Base-by-base conservation (phyloP, 2,329 filamentous ascomycete species). In the Penicillium freii region DNA sequence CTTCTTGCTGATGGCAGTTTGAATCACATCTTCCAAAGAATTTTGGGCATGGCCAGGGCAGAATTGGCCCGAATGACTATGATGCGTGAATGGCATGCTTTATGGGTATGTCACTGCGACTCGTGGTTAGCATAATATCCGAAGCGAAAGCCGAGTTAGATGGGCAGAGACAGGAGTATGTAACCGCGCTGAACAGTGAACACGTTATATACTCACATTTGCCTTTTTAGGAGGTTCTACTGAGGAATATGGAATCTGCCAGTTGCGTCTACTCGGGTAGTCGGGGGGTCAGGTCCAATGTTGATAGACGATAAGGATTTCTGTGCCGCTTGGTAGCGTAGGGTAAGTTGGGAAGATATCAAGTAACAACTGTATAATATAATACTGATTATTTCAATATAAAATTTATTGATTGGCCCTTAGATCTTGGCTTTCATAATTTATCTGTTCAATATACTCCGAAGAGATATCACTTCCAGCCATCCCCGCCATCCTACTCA, bases 21-120 rank as follows among this genome's bases (percentile, higher is more conserved):
- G 84, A 66, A 97, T 80, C 48, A 97, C 85, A 63, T 91, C 87
- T 74, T 97, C 93, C 10, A 99, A 84, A 21, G 86, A 83, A 72
- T 96, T 86, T 71, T 88, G 86, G 50, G 94, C 94, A 79, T 99
- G 94, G 66, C 88, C 86, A 10, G 87, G 87, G 79, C 94, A 99
- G 80, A 99, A 99, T 74, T 99, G 91, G 62, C 94, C 94, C 38
- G 94, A 97, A 78, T 99, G 94, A 71, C 91, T 96, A 77, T 99
- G 94, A 81, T 97, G 95, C 5, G 94, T 95, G 78, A 96, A 96
- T 1, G 93, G 92, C 94, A 97, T 97, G 51, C 43, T 48, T 21
- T 31, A 9, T 42, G 13, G 38, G 21, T 17, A 13, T 52, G 17
- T 46, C 21, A 38, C 53, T 54, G 17, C 19, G 17, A n/a, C 27